These are phyloP conservation scores for Platismatia glauca DNA, from an alignment of 495 filamentous ascomycete genomes.

Conservation along the genomic window DNA sequence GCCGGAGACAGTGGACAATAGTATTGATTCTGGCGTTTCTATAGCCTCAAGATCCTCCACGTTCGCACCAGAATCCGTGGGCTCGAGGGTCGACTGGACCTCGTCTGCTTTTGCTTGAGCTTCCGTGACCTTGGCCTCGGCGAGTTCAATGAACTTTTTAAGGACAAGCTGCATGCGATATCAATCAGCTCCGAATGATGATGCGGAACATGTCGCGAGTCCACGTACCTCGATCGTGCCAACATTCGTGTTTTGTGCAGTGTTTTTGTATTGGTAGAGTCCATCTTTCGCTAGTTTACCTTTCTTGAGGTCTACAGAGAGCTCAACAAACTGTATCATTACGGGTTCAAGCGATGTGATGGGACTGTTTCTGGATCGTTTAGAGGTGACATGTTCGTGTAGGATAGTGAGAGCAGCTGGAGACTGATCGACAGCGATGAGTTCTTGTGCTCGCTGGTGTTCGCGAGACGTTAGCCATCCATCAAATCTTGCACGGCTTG, in stretches of 20 bases:
- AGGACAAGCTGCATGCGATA: slow-evolving; percentile 59
- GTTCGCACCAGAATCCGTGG: slow-evolving; percentile 56
- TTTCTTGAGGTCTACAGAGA: slow-evolving; percentile 92
- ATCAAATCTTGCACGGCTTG: slow-evolving; percentile 9
- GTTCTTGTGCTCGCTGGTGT: slow-evolving; percentile 80
- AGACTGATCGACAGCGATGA: slow-evolving; percentile 92
- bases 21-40: slow-evolving; percentile 96
- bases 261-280: slow-evolving; percentile 99
- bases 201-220: neutral
- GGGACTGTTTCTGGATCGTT: slow-evolving; percentile 92
- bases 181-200: slow-evolving; percentile 7
- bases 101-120: slow-evolving; percentile 95
- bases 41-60: slow-evolving; percentile 94
- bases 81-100: slow-evolving; percentile 78
- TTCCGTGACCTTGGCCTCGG: slow-evolving; percentile 90
- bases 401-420: slow-evolving; percentile 86
- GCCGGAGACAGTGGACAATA: slow-evolving; percentile 93
- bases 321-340: slow-evolving; percentile 94
- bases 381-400: slow-evolving; percentile 98
- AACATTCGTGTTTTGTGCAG: slow-evolving; percentile 96
- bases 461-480: slow-evolving; percentile 14
- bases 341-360: slow-evolving; percentile 95
- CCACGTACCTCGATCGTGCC: slow-evolving; percentile 81
- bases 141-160: slow-evolving; percentile 94
- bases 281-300: slow-evolving; percentile 98